These are phyloP conservation scores for Lactarius pseudohatsudake DNA, from an alignment of 768 basidiomycete genomes.

Conservation along the genomic window DNA sequence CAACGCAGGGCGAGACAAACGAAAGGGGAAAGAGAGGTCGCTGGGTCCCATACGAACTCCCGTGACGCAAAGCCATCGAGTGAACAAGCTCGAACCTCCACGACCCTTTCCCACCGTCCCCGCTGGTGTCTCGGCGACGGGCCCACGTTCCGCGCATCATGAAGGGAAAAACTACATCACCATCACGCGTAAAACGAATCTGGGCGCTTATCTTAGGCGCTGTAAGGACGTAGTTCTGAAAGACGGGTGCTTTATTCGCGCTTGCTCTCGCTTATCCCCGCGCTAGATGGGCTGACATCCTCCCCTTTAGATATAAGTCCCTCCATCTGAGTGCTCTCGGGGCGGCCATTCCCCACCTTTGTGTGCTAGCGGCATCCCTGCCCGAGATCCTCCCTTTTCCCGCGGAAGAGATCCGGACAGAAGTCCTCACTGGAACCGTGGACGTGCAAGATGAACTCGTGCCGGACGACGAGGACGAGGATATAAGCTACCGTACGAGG, in stretches of 20 bases:
- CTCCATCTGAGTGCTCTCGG: constrained; percentile 82
- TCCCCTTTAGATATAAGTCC: constrained; percentile 57
- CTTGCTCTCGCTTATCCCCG: not conserved
- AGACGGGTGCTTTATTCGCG: constrained; percentile 55
- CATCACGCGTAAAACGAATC: constrained; percentile 69
- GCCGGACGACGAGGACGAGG: constrained; percentile 73
- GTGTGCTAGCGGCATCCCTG: constrained; percentile 67
- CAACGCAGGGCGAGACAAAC: not conserved
- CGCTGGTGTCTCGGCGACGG: constrained; percentile 72
- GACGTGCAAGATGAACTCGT: constrained; percentile 78
- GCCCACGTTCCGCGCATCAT: constrained; percentile 72
- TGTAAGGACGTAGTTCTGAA: constrained; percentile 72
- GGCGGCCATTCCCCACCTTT: constrained; percentile 82
- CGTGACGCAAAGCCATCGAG: constrained; percentile 34
- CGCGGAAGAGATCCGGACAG: constrained; percentile 57
- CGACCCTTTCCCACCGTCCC: constrained; percentile 79
- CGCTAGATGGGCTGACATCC: not conserved
- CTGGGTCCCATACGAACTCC: constrained; percentile 10
- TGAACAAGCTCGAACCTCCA: constrained; percentile 68
- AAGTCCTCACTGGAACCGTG: constrained; percentile 67
- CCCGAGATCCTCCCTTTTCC: constrained; percentile 71
- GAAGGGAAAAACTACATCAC: constrained; percentile 84
- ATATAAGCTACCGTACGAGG: constrained; percentile 58
- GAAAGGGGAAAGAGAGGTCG: constrained; percentile 21
- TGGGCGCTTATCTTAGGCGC: constrained; percentile 72